phyloP scores from a whole-genome alignment of 2,329 filamentous ascomycete species.

The Phyllosticta citribraziliensis region DNA sequence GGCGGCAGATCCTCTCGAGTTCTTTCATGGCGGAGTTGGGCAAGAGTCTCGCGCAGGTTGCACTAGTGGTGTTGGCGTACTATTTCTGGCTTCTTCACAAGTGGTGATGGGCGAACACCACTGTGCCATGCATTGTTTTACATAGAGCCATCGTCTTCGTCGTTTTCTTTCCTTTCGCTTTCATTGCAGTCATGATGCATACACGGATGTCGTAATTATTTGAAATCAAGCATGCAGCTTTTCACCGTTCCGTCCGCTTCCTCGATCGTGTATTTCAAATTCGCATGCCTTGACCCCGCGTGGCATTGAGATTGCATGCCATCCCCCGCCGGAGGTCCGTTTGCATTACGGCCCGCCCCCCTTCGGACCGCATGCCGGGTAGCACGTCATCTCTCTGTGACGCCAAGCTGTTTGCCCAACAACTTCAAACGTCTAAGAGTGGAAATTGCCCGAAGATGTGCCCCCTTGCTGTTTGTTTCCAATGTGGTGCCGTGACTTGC shows the following conservation, averaged over 20 bases:
- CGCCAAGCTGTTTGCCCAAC: not conserved
- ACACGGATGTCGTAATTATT: not conserved
- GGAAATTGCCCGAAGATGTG: not conserved
- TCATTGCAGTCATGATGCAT: not conserved
- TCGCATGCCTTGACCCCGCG: no score
- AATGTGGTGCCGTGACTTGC: not conserved
- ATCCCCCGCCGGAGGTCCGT: not conserved
- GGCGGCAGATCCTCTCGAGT: not conserved
- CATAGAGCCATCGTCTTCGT: not conserved
- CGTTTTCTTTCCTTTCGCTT: not conserved
- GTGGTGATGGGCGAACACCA: not conserved
- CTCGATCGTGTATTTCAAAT: no score
- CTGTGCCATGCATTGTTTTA: not conserved
- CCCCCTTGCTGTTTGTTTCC: not conserved
- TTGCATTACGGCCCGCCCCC: not conserved
- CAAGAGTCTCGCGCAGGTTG: slow-evolving; percentile 52
- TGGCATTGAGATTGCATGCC: not conserved
- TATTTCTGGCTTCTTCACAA: slow-evolving; percentile 56
- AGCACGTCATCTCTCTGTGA: not conserved
- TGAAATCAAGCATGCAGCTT: not conserved
- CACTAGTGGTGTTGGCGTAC: slow-evolving; percentile 51
- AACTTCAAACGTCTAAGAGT: not conserved
- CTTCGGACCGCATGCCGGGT: not conserved
- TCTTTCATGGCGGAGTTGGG: slow-evolving; percentile 50
- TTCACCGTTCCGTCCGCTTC: not conserved